Base-by-base conservation (phyloP, 192 early-diverging fungal species). In the Entomortierella parvispora region DNA sequence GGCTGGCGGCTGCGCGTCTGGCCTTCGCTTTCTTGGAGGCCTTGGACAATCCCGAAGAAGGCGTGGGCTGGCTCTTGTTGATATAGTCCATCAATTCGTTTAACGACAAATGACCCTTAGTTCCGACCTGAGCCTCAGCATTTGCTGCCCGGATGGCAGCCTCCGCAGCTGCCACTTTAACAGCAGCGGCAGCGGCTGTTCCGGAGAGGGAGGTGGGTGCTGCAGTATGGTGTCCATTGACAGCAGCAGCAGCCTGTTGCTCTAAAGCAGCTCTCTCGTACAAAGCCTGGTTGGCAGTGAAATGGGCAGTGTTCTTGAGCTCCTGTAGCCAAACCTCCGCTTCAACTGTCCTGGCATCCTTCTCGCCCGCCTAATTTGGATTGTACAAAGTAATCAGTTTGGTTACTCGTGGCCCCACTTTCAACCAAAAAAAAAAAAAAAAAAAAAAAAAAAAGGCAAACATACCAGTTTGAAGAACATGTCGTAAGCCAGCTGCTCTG, bases 71-170 rank as follows among this genome's bases (percentile, higher is more conserved):
- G 54, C 31, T 68, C 37, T 40, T 40, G 56, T 85, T 88, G 45
- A 92, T 91, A 47, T 85, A 95, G 58, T 90, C 84, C 58, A 95
- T 54, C 46, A 95, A 80, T 45, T 95, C 89, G 22, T 95, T 91
- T 67, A 95, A 87, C 0, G 92, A 87, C 63, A 93, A 65, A 56
- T 87, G 84, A 37, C 93, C 94, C 75, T 86, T 93, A 40, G 83
- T 64, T 33, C 74, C 82, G 9, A 80, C 65, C 55, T 77, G 58
- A 2, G 74, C 74, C 20, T 77, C 74, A 22, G 57, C 78, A 20
- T 61, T 83, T 0, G 72, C 67, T 42, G 80, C 69, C 46, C 70
- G 59, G 29, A 74, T 69, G 40, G 79, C 75, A n/a, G 62, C 70
- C 23, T 76, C 57, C 12, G 58, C 55, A 22, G 70, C 47, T 10